These are phyloP conservation scores for Mucor mucedo DNA, from an alignment of 371 early-diverging fungal genomes.

Conservation along the genomic window DNA sequence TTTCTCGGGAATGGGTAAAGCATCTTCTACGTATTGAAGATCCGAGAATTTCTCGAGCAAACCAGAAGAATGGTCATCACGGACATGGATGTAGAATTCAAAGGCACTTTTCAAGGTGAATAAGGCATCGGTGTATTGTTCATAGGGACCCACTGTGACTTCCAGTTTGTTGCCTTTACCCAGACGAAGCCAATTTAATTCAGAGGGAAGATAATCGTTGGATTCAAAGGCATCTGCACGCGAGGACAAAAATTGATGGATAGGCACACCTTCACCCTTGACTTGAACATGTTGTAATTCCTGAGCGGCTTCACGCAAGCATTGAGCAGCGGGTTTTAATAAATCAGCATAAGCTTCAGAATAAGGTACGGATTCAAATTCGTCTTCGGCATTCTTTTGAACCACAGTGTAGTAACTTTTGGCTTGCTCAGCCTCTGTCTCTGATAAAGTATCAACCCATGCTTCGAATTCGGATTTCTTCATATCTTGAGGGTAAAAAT, in stretches of 20 bases:
- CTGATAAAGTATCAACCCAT: constrained; percentile 60
- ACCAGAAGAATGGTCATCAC: constrained; percentile 68
- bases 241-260: constrained; percentile 62
- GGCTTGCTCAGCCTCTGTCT: constrained; percentile 59
- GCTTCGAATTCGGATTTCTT: constrained; percentile 67
- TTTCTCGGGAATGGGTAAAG: constrained; percentile 75
- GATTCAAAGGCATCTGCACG: constrained; percentile 67
- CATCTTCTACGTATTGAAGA: constrained; percentile 73
- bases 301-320: constrained; percentile 64
- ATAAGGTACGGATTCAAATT: constrained; percentile 58
- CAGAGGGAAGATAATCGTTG: constrained; percentile 74
- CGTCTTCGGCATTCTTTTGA: constrained; percentile 42
- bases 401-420: constrained; percentile 74
- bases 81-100: constrained; percentile 76
- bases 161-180: constrained; percentile 62
- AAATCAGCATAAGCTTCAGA: constrained; percentile 67
- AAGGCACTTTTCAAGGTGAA: constrained; percentile 73
- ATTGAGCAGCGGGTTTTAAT: constrained; percentile 62
- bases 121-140: constrained; percentile 79
- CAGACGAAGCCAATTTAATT: constrained; percentile 76
- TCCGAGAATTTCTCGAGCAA: constrained; percentile 73
- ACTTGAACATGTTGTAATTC: constrained; percentile 50
- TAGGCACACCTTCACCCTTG: constrained; percentile 39
- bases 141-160: constrained; percentile 82
- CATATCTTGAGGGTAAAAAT: constrained; percentile 83